Conservation (phyloP, 2,329 filamentous ascomycete genomes). For the Aspergillaceae sp. region DNA sequence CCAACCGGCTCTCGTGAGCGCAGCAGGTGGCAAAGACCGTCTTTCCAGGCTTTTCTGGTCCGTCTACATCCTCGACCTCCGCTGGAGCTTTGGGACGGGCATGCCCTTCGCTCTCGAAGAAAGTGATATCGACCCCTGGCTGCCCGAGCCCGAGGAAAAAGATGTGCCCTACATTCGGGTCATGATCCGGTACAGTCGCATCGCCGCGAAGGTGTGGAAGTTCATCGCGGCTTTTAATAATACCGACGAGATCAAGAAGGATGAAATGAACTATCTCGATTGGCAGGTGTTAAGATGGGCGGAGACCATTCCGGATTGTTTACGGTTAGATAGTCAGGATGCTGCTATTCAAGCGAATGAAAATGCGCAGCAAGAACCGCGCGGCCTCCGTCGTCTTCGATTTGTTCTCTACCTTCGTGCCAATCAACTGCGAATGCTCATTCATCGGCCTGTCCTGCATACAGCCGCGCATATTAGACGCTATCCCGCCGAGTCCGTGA, state of each 20-base stretch:
- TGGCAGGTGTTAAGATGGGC: slow-evolving; percentile 80
- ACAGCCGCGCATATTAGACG: slow-evolving; percentile 64
- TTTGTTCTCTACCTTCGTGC: slow-evolving; percentile 79
- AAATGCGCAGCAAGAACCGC: slow-evolving; percentile 32
- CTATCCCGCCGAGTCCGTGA: slow-evolving; percentile 63
- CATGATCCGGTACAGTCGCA: slow-evolving; percentile 76
- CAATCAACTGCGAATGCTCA: slow-evolving; percentile 81
- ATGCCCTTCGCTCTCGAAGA: slow-evolving; percentile 78
- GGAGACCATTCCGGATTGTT: slow-evolving; percentile 54
- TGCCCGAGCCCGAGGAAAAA: slow-evolving; percentile 61
- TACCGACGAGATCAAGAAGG: slow-evolving; percentile 56
- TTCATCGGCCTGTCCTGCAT: slow-evolving; percentile 79
- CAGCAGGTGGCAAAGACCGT: slow-evolving; percentile 49
- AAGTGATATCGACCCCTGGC: slow-evolving; percentile 67
- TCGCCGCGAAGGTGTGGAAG: slow-evolving; percentile 78
- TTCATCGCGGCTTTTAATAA: slow-evolving; percentile 65
- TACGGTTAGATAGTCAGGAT: slow-evolving; percentile 45
- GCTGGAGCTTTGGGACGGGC: slow-evolving; percentile 82
- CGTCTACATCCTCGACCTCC: slow-evolving; percentile 74
- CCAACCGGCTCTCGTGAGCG: slow-evolving; percentile 55
- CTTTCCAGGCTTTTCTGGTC: slow-evolving; percentile 76
- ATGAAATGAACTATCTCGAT: slow-evolving; percentile 72
- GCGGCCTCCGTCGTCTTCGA: slow-evolving; percentile 63
- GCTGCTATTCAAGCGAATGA: slow-evolving; percentile 10
- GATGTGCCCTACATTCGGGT: slow-evolving; percentile 62